Evolutionary conservation across 2,329 filamentous ascomycete genomes (phyloP).

Genomic region (Botrytis porri): DNA sequence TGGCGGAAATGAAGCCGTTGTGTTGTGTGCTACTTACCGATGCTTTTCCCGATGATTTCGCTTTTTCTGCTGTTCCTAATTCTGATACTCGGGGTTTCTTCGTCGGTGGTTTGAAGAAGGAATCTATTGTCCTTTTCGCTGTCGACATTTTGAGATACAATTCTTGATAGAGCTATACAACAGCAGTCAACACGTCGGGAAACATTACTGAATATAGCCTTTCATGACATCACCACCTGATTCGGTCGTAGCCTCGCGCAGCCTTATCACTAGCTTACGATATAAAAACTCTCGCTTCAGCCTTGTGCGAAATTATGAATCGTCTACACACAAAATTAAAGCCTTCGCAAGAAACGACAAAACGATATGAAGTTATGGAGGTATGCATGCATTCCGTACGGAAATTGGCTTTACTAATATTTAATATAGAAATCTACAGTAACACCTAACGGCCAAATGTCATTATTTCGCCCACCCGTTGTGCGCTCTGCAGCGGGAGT

Average conservation of each 20-base stretch:
- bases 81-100: conserved; percentile 41
- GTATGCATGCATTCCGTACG: conserved; percentile 20
- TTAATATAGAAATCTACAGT: conserved; percentile 25
- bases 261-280: conserved; percentile 13
- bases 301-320: conserved; percentile 17
- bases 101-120: conserved; percentile 58
- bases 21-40: background rate
- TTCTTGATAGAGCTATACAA: background rate
- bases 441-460: conserved; percentile 45
- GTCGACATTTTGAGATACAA: conserved; percentile 32
- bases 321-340: conserved; percentile 11
- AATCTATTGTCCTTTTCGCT: conserved; percentile 63
- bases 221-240: conserved; percentile 17
- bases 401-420: conserved; percentile 3
- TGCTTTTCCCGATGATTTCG: background rate
- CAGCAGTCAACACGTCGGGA: background rate
- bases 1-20: background rate
- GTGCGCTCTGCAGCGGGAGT: conserved; percentile 65
- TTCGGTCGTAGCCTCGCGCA: background rate
- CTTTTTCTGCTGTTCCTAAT: background rate
- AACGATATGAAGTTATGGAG: conserved; percentile 33
- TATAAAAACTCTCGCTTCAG: conserved; percentile 6
- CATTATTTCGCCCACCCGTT: conserved; percentile 71
- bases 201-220: conserved; percentile 22
- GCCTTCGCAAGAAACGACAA: conserved; percentile 5